Conservation (phyloP, 2,329 filamentous ascomycete species). For the Colletotrichum australisinense region DNA sequence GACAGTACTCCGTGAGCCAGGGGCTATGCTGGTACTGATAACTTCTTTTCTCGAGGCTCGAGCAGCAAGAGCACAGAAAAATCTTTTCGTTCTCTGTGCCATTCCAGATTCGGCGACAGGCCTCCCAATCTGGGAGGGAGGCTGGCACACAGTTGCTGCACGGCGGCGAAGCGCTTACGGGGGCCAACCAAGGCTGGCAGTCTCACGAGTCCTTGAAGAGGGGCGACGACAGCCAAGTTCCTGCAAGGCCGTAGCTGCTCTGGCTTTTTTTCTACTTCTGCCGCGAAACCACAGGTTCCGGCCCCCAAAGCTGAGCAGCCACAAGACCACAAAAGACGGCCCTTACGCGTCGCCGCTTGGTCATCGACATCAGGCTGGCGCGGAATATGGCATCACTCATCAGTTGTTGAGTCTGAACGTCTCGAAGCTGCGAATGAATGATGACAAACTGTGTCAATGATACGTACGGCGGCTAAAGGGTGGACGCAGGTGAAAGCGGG, state of each 20-base stretch:
- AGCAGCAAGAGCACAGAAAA: not conserved
- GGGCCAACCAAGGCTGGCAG: constrained; percentile 26
- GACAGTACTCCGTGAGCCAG: constrained; percentile 14
- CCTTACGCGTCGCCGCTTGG: constrained; percentile 22
- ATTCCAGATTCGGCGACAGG: not conserved
- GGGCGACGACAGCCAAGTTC: not conserved
- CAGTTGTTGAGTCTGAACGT: not conserved
- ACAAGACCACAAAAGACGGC: not conserved
- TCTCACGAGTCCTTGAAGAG: not conserved
- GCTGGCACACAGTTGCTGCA: not conserved
- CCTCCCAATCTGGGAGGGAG: not conserved
- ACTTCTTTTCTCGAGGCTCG: not conserved
- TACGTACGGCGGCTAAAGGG: constrained; percentile 1
- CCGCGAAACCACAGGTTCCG: not conserved
- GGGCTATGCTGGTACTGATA: constrained; percentile 12
- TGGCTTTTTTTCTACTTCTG: constrained; percentile 3
- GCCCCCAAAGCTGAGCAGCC: constrained; percentile 28
- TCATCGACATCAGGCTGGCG: constrained; percentile 13
- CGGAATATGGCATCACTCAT: not conserved
- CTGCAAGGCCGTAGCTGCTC: not conserved
- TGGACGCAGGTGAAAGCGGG: not conserved
- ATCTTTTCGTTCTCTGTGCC: not conserved
- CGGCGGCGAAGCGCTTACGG: constrained; percentile 26
- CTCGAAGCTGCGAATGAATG: not conserved
- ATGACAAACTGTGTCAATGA: not conserved